Evolutionary conservation across 192 early-diverging fungal species (phyloP).

Genomic region (Ambispora gerdemannii): DNA sequence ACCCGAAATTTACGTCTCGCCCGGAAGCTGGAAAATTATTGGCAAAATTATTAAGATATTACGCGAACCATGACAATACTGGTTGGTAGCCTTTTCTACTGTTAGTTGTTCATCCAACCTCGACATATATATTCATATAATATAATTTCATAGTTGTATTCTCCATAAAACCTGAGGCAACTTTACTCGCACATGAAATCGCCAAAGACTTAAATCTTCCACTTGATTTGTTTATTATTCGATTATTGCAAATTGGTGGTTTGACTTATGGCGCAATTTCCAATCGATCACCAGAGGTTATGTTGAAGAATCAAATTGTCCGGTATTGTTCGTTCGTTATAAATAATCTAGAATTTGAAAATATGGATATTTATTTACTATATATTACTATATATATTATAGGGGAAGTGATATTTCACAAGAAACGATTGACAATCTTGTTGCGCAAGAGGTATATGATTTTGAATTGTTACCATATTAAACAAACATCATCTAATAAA

Average conservation of each 20-base stretch:
- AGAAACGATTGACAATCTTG: neutral
- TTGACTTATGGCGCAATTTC: constrained; percentile 22
- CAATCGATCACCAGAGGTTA: neutral
- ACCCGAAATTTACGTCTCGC: constrained; percentile 1
- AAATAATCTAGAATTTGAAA: neutral
- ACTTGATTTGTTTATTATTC: constrained; percentile 16
- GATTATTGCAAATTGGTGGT: neutral
- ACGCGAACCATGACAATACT: neutral
- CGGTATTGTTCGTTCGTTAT: neutral
- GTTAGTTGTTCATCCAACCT: neutral
- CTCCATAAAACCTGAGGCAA: constrained; percentile 13
- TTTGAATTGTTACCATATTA: neutral
- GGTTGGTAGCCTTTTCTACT: neutral
- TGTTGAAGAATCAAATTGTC: constrained; percentile 24
- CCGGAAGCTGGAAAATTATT: constrained; percentile 7
- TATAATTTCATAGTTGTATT: constrained; percentile 5
- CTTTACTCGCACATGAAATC: neutral
- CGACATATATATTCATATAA: neutral
- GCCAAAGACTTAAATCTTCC: constrained; percentile 19
- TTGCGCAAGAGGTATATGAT: neutral
- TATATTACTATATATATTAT: neutral
- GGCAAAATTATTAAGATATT: constrained; percentile 1
- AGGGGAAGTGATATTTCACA: constrained; percentile 22
- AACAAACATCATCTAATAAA: neutral
- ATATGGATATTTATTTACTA: neutral